Evolutionary conservation across 1,284 basidiomycete species (phyloP).

Genomic region (Marasmius sp.): DNA sequence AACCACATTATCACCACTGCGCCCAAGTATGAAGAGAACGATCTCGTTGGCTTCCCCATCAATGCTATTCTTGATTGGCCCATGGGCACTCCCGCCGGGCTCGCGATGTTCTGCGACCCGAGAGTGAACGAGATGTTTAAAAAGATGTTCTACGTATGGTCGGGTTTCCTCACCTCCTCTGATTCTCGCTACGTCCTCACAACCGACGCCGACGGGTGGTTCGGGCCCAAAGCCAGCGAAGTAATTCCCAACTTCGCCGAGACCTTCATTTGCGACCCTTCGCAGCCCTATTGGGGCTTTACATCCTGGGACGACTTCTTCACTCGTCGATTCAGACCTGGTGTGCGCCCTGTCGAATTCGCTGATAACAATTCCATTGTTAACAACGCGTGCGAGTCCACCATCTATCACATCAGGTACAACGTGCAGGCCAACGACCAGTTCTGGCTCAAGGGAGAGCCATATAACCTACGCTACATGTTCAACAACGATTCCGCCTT

Average conservation of each 20-base stretch:
- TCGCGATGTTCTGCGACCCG: slow-evolving; percentile 18
- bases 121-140: slow-evolving; percentile 10
- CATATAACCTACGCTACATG: slow-evolving; percentile 37
- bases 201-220: slow-evolving; percentile 11
- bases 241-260: slow-evolving; percentile 17
- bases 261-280: slow-evolving; percentile 43
- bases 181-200: slow-evolving; percentile 9
- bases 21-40: slow-evolving; percentile 34
- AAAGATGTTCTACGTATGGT: slow-evolving; percentile 10
- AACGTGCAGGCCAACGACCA: slow-evolving; percentile 26
- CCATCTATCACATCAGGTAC: slow-evolving; percentile 29
- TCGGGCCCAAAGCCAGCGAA: slow-evolving; percentile 2
- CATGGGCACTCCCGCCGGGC: slow-evolving; percentile 47
- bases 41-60: slow-evolving; percentile 42
- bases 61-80: slow-evolving; percentile 47
- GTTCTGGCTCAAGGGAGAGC: slow-evolving; percentile 33
- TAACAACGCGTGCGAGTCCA: slow-evolving; percentile 34
- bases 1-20: slow-evolving; percentile 41
- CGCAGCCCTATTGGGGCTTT: slow-evolving; percentile 39
- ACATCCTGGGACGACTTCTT: slow-evolving; percentile 59
- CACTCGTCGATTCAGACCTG: slow-evolving; percentile 37
- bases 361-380: slow-evolving; percentile 36
- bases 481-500: slow-evolving; percentile 24
- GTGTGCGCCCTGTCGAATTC: slow-evolving; percentile 30
- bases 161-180: slow-evolving; percentile 6